A percentile compares a stretch with the other conserved stretches of the same genome.
Conservation (phyloP, 257 asterid genomes). For the Plantago major region DNA sequence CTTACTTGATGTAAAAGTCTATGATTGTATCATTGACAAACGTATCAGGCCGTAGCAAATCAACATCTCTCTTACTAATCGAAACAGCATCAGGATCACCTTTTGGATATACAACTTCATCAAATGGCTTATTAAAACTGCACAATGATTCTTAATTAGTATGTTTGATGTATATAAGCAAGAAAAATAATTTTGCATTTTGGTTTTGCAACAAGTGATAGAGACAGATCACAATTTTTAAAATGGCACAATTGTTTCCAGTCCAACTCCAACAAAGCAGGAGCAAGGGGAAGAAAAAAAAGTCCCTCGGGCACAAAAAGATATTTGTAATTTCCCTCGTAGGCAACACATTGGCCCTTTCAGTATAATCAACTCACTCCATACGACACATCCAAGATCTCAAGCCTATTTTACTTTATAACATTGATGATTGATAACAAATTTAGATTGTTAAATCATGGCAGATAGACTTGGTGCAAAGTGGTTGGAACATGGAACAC, state of each 20-base stretch:
- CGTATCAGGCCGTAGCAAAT: conserved; percentile 79
- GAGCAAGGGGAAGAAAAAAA: too few relatives aligned
- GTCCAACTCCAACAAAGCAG: too few relatives aligned
- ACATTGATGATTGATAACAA: too few relatives aligned
- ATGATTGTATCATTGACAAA: conserved; percentile 89
- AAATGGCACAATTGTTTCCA: too few relatives aligned
- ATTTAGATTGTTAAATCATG: too few relatives aligned
- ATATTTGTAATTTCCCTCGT: not conserved
- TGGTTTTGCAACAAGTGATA: not conserved
- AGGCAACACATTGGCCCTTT: not conserved
- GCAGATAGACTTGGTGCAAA: too few relatives aligned
- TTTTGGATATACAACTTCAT: conserved; percentile 80
- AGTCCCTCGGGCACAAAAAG: not conserved
- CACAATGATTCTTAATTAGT: conserved; percentile 23
- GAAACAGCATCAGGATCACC: conserved; percentile 94
- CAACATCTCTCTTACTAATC: conserved; percentile 78
- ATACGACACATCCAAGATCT: too few relatives aligned
- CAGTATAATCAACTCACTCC: not conserved
- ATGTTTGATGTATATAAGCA: conserved; percentile 18
- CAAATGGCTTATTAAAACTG: conserved; percentile 74
- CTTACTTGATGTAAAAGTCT: conserved; percentile 92
- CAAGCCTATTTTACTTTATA: too few relatives aligned
- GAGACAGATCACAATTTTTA: too few relatives aligned
- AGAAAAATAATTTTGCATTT: not conserved
- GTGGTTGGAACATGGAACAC: too few relatives aligned